phyloP scores from a whole-genome alignment of 2,329 filamentous ascomycete genomes.

The Camillea tinctor region DNA sequence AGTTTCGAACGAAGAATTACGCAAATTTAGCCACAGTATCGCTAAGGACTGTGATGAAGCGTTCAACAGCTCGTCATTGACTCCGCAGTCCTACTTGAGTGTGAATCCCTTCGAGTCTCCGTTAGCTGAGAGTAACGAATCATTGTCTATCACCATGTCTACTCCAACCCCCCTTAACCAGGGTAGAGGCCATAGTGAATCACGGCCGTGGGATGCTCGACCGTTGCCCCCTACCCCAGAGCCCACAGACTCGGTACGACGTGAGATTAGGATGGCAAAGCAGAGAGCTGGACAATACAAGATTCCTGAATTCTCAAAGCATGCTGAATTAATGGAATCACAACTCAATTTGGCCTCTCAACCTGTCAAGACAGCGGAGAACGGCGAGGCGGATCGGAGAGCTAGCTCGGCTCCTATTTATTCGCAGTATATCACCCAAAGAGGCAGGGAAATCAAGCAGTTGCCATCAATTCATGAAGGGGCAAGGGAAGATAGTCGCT shows the following conservation, averaged over 20 bases:
- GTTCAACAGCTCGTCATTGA: slow-evolving; percentile 67
- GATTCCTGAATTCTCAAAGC: slow-evolving; percentile 8
- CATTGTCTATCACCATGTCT: slow-evolving; percentile 4
- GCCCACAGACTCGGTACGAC: slow-evolving; percentile 26
- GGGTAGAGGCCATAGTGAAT: slow-evolving; percentile 5
- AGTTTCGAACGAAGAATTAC: slow-evolving; percentile 68
- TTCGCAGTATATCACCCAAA: slow-evolving; percentile 38
- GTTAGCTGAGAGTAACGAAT: slow-evolving; percentile 4
- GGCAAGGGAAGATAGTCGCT: slow-evolving; percentile 23
- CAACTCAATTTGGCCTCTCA: slow-evolving; percentile 16
- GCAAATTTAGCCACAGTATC: slow-evolving; percentile 80
- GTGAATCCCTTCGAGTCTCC: slow-evolving; percentile 12
- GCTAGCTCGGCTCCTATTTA: slow-evolving; percentile 52
- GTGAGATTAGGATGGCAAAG: slow-evolving; percentile 24
- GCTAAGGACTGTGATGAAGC: slow-evolving; percentile 90
- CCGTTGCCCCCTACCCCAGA: slow-evolving; percentile 52
- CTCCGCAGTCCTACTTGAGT: slow-evolving; percentile 14
- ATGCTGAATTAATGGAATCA: slow-evolving; percentile 14
- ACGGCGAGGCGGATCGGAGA: slow-evolving; percentile 41
- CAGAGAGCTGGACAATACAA: slow-evolving; percentile 11
- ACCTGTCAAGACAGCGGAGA: slow-evolving; percentile 10
- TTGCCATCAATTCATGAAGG: slow-evolving; percentile 51
- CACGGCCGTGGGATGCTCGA: slow-evolving; percentile 43
- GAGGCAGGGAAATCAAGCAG: slow-evolving; percentile 35
- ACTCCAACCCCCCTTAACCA: slow-evolving; percentile 15